Base-by-base conservation (phyloP, 2,329 filamentous ascomycete genomes). In the Botrytis aclada region DNA sequence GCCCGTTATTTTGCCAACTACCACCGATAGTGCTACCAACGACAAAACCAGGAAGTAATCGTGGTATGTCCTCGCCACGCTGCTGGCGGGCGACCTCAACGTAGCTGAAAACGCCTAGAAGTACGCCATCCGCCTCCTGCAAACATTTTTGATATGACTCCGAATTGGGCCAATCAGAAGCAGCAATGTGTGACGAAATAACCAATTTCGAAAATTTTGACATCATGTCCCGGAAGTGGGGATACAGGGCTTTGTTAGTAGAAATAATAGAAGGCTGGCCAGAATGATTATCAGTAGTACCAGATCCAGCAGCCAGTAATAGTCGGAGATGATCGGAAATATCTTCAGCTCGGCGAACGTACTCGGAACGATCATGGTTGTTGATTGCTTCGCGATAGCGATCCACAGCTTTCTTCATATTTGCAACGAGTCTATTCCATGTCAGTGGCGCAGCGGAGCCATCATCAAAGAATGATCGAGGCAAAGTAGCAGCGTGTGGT, bases 151-250 rank as follows among this genome's bases (percentile, higher is more conserved):
- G 92, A 74, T 95, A 93, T 0, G 95, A 97, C 82, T 99, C 96
- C 25, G 93, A 91, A 71, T 95, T 94, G 14, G 95, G 95, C 89
- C 94, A 98, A 83, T 99, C 96, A 47, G 95, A 93, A 9, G 95
- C 94, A 56, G 96, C 96, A 81, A 99, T 98, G 81, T 99, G 96
- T 22, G 96, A 98, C 4, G 96, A 99, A 66, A 99, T 91, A 62
- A 99, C 96, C 16, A 99, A 87, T 82, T 99, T 99, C n/a, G 96
- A 98, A 82, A 99, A 99, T 79, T 97, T 95, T 62, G 96, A 98
- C 96, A 99, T 99, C 91, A 98, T 98, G 81, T 98, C 96, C 71
- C 96, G 88, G 83, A 99, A 99, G 82, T 98, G 95, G 37, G 96
- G 96, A 80, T 98, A 98, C 25, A 99, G 85, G 0, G 94, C 93